Evolutionary conservation across 495 filamentous ascomycete genomes (phyloP).

Genomic region (Achaetomiella virescens): DNA sequence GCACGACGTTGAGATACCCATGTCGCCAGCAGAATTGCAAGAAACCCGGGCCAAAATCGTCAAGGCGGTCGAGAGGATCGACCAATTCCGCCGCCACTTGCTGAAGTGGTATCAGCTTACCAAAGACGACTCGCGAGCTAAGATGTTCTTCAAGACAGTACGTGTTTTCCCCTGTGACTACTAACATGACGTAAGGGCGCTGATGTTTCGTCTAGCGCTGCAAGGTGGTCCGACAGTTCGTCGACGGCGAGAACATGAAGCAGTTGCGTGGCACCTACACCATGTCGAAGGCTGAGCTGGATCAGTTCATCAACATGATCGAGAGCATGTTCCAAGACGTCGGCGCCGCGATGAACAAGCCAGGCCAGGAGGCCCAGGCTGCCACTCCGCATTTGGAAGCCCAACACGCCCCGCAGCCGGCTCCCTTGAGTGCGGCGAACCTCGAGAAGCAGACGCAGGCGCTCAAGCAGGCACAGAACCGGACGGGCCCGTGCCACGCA

Average conservation of each 20-base stretch:
- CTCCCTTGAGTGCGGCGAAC: conserved; percentile 59
- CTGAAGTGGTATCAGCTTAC: conserved; percentile 38
- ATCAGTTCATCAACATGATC: conserved; percentile 42
- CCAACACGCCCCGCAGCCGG: conserved; percentile 31
- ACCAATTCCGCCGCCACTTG: conserved; percentile 29
- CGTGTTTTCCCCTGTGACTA: conserved; percentile 16
- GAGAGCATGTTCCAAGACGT: conserved; percentile 34
- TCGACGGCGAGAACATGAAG: conserved; percentile 44
- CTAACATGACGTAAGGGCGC: conserved; percentile 3
- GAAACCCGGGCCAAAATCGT: conserved; percentile 31
- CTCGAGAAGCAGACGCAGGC: conserved; percentile 59
- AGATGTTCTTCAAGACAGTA: conserved; percentile 42
- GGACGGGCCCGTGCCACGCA: conserved; percentile 36
- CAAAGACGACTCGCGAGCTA: conserved; percentile 38
- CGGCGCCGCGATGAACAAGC: conserved; percentile 12
- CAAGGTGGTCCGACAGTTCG: conserved; percentile 54
- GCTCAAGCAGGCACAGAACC: conserved; percentile 44
- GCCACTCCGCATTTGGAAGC: conserved; percentile 13
- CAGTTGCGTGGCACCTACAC: conserved; percentile 47
- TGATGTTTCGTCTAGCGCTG: conserved; percentile 44
- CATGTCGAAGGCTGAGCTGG: conserved; percentile 51
- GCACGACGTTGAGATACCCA: conserved; percentile 26
- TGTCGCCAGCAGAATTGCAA: conserved; percentile 33
- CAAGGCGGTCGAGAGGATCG: conserved; percentile 25
- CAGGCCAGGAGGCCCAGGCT: not conserved